A percentile compares a stretch with the other conserved stretches of the same genome.
Conservation (phyloP, 345 rosid species). For the Citrus australasica region DNA sequence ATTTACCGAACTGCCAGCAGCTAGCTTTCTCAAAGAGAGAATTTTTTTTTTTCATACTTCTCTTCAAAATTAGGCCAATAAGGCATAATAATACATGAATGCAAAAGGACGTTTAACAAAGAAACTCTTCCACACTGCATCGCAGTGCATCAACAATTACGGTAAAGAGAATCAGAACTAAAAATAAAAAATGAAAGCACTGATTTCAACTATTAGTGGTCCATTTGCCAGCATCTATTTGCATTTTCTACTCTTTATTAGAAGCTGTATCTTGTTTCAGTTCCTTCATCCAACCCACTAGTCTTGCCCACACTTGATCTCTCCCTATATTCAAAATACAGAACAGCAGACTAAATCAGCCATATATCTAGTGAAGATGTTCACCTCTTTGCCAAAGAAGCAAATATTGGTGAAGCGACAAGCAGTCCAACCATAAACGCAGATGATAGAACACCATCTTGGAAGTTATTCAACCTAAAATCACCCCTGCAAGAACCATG, state of each 20-base stretch:
- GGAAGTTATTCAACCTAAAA: constrained; percentile 66
- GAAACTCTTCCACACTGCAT: background rate
- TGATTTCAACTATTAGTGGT: background rate
- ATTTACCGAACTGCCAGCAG: background rate
- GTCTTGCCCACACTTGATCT: background rate
- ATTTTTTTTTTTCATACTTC: background rate
- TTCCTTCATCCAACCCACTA: background rate
- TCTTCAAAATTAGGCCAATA: background rate
- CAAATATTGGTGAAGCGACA: constrained; percentile 86
- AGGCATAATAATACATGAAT: background rate
- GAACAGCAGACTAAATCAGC: background rate
- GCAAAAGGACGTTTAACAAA: background rate
- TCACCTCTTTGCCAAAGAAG: constrained; percentile 82
- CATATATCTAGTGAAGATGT: background rate
- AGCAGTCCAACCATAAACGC: constrained; percentile 99
- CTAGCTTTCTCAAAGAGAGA: background rate
- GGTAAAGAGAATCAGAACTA: background rate
- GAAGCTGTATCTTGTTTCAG: no score
- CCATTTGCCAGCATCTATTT: background rate
- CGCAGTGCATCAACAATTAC: background rate
- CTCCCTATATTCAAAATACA: background rate
- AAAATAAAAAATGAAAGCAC: background rate
- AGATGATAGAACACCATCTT: constrained; percentile 94
- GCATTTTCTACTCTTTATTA: background rate
- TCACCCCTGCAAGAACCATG: constrained; percentile 60